Percentiles rank a stretch among this genome's conserved stretches.
Evolutionary conservation across 371 early-diverging fungal genomes (phyloP).

Genomic region (Mortierella sp.): DNA sequence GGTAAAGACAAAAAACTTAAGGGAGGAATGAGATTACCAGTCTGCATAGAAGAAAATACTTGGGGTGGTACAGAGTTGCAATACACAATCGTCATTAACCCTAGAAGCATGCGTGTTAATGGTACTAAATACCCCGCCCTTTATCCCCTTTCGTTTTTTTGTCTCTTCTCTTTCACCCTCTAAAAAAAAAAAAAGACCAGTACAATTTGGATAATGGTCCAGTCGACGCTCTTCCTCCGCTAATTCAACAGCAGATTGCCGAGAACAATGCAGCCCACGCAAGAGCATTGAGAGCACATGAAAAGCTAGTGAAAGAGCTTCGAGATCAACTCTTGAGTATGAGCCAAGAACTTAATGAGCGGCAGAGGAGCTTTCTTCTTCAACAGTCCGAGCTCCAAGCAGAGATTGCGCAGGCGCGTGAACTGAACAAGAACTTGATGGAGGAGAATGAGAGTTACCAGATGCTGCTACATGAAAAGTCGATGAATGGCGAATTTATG

Average conservation of each 20-base stretch:
- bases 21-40: not conserved
- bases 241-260: constrained; percentile 47
- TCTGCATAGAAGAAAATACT: not conserved
- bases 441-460: constrained; percentile 91
- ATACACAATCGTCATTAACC: not conserved
- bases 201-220: constrained; percentile 9
- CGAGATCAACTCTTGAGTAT: constrained; percentile 28
- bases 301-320: constrained; percentile 31
- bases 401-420: constrained; percentile 71
- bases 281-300: constrained; percentile 42
- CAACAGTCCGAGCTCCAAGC: constrained; percentile 59
- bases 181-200: constrained; percentile 14
- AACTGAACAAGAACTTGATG: constrained; percentile 76
- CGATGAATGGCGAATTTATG: constrained; percentile 83
- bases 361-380: constrained; percentile 18
- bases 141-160: constrained; percentile 5
- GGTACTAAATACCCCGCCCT: too few relatives aligned
- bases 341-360: constrained; percentile 36
- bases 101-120: not conserved
- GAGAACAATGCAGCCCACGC: constrained; percentile 45
- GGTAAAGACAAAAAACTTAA: constrained; percentile 9
- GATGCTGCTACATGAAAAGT: constrained; percentile 81
- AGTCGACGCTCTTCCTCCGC: constrained; percentile 29
- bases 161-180: not conserved
- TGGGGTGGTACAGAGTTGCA: not conserved